Conservation (phyloP, 2,329 filamentous ascomycete species). For the Xylaria arbuscula region DNA sequence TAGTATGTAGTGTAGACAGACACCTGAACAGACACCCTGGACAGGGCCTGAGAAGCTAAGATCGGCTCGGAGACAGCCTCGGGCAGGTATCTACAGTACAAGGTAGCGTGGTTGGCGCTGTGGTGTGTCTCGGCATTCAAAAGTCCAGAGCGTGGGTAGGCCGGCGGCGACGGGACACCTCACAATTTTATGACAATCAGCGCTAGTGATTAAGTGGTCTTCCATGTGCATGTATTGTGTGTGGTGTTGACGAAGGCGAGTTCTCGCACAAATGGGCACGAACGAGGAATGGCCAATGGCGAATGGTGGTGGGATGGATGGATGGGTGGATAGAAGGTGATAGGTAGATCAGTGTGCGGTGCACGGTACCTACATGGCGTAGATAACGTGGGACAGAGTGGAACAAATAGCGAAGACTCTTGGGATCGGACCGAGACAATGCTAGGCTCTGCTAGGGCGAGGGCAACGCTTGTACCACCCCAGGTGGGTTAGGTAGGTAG, state of each 20-base stretch:
- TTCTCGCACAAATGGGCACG: background rate
- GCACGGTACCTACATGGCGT: background rate
- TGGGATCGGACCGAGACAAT: slow-evolving; percentile 22
- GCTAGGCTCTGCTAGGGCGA: background rate
- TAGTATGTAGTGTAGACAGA: background rate
- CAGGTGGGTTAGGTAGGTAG: slow-evolving; percentile 1
- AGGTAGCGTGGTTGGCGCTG: background rate
- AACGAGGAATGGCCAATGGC: background rate
- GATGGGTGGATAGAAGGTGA: background rate
- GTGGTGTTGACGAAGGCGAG: background rate
- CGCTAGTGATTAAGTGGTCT: background rate
- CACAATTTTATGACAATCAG: background rate
- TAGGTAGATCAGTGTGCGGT: too few species aligned
- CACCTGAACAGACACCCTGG: background rate
- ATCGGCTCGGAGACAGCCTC: slow-evolving; percentile 6
- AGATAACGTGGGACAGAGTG: background rate
- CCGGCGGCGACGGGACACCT: background rate
- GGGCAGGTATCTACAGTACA: slow-evolving; percentile 2
- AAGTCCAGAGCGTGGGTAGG: background rate
- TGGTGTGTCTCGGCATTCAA: slow-evolving; percentile 5
- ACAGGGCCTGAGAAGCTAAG: background rate
- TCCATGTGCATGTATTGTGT: background rate
- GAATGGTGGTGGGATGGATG: background rate
- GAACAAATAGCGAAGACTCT: slow-evolving; percentile 9
- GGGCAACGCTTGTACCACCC: background rate